Evolutionary conservation across 768 basidiomycete species (phyloP).

Genomic region (Boletus edulis): DNA sequence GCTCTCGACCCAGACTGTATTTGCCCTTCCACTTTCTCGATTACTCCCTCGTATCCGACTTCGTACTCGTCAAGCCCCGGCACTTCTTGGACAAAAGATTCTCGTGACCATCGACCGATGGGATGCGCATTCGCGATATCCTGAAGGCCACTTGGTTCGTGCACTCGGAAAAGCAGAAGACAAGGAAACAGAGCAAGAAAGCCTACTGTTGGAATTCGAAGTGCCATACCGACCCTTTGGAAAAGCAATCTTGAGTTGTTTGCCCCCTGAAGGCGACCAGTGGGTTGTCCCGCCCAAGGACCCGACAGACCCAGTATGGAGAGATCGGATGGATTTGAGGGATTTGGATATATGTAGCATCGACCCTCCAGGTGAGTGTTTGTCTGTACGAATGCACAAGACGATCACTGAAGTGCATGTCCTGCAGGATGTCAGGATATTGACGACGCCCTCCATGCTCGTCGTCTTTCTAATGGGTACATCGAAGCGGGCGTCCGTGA

Average conservation of each 20-base stretch:
- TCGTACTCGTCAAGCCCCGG: constrained; percentile 90
- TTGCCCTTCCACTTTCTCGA: constrained; percentile 90
- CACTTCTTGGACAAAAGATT: constrained; percentile 89
- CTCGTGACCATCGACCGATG: constrained; percentile 94
- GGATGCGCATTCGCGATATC: constrained; percentile 84
- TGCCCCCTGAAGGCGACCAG: constrained; percentile 83
- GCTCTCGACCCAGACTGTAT: constrained; percentile 84
- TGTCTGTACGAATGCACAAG: neutral
- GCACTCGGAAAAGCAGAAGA: constrained; percentile 87
- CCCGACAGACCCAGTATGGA: constrained; percentile 57
- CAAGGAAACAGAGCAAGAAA: constrained; percentile 96
- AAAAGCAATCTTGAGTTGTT: constrained; percentile 88
- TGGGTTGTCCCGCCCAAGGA: constrained; percentile 91
- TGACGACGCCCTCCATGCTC: constrained; percentile 94
- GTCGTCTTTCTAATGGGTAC: constrained; percentile 83
- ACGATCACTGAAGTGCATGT: constrained; percentile 2
- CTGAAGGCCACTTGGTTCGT: constrained; percentile 96
- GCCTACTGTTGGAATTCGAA: constrained; percentile 89
- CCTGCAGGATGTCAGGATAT: constrained; percentile 90
- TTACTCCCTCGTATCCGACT: constrained; percentile 91
- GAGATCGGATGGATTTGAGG: constrained; percentile 83
- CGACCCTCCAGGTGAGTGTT: constrained; percentile 79
- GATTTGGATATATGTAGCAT: constrained; percentile 91
- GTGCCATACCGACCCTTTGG: constrained; percentile 96
- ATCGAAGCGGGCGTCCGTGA: constrained; percentile 97